Base-by-base conservation (phyloP, 2,329 filamentous ascomycete genomes). In the Capronia americana region DNA sequence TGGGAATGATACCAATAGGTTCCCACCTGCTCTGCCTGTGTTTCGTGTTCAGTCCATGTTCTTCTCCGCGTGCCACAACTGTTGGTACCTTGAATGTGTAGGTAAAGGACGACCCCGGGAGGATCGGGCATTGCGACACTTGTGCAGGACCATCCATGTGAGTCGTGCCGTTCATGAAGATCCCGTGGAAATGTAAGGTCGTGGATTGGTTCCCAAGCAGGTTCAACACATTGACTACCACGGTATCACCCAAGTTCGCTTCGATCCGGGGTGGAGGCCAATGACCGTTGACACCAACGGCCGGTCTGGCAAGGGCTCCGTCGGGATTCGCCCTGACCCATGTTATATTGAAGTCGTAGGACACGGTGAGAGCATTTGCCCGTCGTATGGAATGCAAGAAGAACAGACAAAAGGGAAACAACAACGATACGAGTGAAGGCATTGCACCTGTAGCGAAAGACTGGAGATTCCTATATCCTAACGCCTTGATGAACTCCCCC, bases 101-200 rank as follows among this genome's bases (percentile, higher is more conserved):
- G 0, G 83, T 87, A 68, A 90, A 89, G 0, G 80, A 85, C 1
- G 81, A 78, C 0, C 86, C 87, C 0, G 90, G 87, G 0, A 86
- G 82, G 53, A 92, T 88, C 0, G 86, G 83, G 67, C 89, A 91
- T 74, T 91, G 90, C 0, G 86, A 89, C 3, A 91, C 83, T 28
- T 85, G 88, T 0, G 86, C 81, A 1, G 89, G 85, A 0, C 91
- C 91, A 72, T 93, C 91, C 89, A 92, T 92, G 59, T 84, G 82
- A 66, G 87, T 91, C 0, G 89, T 91, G 11, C 90, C 90, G 71
- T 92, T 92, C 74, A 92, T 90, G 73, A 87, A 92, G 68, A 94
- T 82, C 11, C 91, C 91, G 71, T 93, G 91, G 75, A 90, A 93
- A 74, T 93, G 91, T 2, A 93, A 81, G 34, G 84, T 85, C 4